Evolutionary conservation across 2,329 filamentous ascomycete species (phyloP).

Genomic region (Fusarium lateritium): DNA sequence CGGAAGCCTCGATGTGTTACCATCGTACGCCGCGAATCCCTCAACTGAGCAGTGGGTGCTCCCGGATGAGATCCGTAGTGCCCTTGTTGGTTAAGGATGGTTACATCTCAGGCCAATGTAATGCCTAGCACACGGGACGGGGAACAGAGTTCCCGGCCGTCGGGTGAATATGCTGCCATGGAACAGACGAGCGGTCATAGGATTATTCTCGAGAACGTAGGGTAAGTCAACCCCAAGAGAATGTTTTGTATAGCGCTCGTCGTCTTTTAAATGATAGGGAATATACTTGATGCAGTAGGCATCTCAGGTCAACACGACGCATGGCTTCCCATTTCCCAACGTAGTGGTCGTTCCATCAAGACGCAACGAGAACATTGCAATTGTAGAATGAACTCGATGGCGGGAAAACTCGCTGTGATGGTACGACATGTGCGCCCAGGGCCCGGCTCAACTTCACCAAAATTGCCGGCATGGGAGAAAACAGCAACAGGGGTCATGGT

Average conservation of each 20-base stretch:
- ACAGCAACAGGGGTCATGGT: neutral
- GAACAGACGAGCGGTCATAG: slow-evolving; percentile 2
- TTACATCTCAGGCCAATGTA: slow-evolving; percentile 31
- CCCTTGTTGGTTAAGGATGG: slow-evolving; percentile 26
- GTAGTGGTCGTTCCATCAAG: neutral
- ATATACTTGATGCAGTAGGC: slow-evolving; percentile 18
- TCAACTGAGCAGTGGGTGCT: slow-evolving; percentile 25
- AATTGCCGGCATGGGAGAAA: neutral
- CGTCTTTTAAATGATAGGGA: neutral
- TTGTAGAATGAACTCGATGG: neutral
- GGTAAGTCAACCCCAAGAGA: slow-evolving; percentile 18
- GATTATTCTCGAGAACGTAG: slow-evolving; percentile 3
- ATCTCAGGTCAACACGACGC: slow-evolving; percentile 10
- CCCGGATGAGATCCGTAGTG: slow-evolving; percentile 26
- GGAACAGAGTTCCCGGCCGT: slow-evolving; percentile 23
- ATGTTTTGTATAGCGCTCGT: neutral
- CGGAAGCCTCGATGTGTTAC: slow-evolving; percentile 36
- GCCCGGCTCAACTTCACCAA: neutral
- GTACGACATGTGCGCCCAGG: neutral
- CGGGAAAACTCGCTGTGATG: neutral
- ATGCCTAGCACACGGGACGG: slow-evolving; percentile 29
- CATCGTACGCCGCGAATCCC: slow-evolving; percentile 21
- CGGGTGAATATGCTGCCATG: slow-evolving; percentile 16
- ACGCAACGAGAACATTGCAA: neutral
- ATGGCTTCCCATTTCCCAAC: neutral